These are phyloP conservation scores for Abelmoschus esculentus DNA, from an alignment of 345 rosid genomes.

Conservation along the genomic window DNA sequence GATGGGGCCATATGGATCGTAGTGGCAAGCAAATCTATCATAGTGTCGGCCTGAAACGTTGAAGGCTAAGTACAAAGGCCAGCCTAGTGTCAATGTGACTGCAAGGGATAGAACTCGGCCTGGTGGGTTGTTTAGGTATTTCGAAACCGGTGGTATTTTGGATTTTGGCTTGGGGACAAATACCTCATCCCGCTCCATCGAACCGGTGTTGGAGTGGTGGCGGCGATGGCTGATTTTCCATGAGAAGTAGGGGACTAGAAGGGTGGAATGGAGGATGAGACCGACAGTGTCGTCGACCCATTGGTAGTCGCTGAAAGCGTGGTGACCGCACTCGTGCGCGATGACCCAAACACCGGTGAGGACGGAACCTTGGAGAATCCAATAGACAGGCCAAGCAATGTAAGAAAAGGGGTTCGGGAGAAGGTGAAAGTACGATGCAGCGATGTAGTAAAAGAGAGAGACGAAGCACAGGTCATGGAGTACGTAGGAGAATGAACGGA, in stretches of 20 bases:
- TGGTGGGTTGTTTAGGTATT: conserved; percentile 37
- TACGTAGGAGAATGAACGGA: conserved; percentile 49
- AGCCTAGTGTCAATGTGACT: conserved; percentile 35
- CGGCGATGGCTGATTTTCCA: conserved; percentile 69
- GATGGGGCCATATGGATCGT: conserved; percentile 43
- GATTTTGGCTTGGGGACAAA: conserved; percentile 50
- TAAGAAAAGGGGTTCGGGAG: conserved; percentile 31
- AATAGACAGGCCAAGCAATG: conserved; percentile 51
- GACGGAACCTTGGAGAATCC: conserved; percentile 51
- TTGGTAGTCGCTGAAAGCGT: conserved; percentile 55
- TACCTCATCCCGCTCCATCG: conserved; percentile 57
- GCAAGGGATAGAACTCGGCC: conserved; percentile 31
- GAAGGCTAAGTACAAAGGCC: conserved; percentile 42
- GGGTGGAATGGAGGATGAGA: conserved; percentile 46
- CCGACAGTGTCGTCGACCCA: conserved; percentile 55
- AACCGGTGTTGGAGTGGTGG: conserved; percentile 62
- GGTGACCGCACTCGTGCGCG: conserved; percentile 69
- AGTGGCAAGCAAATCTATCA: conserved; percentile 43
- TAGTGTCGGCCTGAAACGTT: conserved; percentile 41
- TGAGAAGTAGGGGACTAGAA: conserved; percentile 56
- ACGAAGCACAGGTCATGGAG: conserved; percentile 34
- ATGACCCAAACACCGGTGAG: conserved; percentile 59
- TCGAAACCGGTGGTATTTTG: conserved; percentile 21
- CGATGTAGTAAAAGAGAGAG: conserved; percentile 33
- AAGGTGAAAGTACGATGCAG: conserved; percentile 32